Base-by-base conservation (phyloP, 495 filamentous ascomycete species). In the Hypoxylon crocopeplum region DNA sequence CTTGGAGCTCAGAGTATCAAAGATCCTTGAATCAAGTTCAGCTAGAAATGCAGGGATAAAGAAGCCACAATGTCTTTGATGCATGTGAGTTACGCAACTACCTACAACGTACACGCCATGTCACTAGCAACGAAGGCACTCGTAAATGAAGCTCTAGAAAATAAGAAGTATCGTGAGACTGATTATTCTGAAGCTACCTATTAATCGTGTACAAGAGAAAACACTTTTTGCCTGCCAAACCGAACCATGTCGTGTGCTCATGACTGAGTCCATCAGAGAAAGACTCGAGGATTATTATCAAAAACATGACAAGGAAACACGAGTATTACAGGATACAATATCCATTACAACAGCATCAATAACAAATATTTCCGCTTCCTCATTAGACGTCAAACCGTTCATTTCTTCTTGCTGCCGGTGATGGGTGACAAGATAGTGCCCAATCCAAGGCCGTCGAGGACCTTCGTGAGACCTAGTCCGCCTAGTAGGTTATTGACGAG, bases 401-500 rank as follows among this genome's bases (percentile, higher is more conserved):
- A 64, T 54, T 71, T 74, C 66, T 79, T 77, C 68, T 73, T 74
- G 30, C 66, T 70, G 16, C 77, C 78, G 0, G 71, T 80, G 16
- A 92, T 62, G 2, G 82, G 73, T 51, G 84, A 80, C 16, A 78
- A 75, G 15, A 90, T 59, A 11, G 76, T 70, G 1, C 87, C 87
- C 7, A 96, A 65, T 1, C 92, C 92, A 8, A 97, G 77, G 12
- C 86, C 82, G 20, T 82, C 82, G 13, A 97, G 80, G 33, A 97
- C 72, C 69, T 89, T 90, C 52, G 88, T 85, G 29, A 97, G 75
- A 12, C 92, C 92, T 21, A 97, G 74, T 2, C 89, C 89, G 13
- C 89, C 89, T 3, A 97, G 81, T 20, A 97, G 69, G 40, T 89
- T 87, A 49, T 90, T 87, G 54, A 96, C 78, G 2, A 97, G 64